Conservation (phyloP, 2,329 filamentous ascomycete genomes). For the Didymella sp. region DNA sequence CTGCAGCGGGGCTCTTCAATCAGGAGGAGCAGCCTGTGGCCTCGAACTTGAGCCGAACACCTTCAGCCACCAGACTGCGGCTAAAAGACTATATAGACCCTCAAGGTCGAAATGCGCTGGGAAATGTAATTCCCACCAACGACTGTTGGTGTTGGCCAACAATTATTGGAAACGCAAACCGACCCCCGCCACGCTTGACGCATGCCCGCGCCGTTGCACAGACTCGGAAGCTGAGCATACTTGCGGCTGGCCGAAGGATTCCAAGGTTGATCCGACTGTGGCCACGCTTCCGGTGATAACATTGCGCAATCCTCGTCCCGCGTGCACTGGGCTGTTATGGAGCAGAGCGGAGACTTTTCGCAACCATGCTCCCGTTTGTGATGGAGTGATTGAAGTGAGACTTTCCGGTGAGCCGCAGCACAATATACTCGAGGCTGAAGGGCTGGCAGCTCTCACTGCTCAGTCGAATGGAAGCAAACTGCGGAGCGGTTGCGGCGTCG, state of each 20-base stretch:
- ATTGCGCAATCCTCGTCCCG: conserved; percentile 12
- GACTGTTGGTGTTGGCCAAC: background rate
- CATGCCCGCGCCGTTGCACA: conserved; percentile 22
- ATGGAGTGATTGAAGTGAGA: background rate
- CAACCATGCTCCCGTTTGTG: background rate
- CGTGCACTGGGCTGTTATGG: background rate
- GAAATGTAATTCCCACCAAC: conserved; percentile 11
- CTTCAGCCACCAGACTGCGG: conserved; percentile 25
- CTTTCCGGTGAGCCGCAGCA: background rate
- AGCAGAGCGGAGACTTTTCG: background rate
- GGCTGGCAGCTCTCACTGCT: background rate
- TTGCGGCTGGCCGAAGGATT: conserved; percentile 20
- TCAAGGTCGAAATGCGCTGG: conserved; percentile 1
- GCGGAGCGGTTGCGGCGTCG: conserved; percentile 5
- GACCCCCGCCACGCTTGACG: conserved; percentile 3
- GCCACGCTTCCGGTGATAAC: conserved; percentile 3
- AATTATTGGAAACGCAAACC: conserved; percentile 2
- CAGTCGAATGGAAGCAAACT: conserved; percentile 1
- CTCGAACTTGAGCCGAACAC: conserved; percentile 19
- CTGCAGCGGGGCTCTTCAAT: background rate
- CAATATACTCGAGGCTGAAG: background rate
- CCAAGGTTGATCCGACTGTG: conserved; percentile 9
- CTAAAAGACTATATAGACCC: conserved; percentile 36
- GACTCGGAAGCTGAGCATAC: conserved; percentile 28
- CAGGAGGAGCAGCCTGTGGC: conserved; percentile 14